Conservation (phyloP, 2,329 filamentous ascomycete species). For the Talaromyces sp. region DNA sequence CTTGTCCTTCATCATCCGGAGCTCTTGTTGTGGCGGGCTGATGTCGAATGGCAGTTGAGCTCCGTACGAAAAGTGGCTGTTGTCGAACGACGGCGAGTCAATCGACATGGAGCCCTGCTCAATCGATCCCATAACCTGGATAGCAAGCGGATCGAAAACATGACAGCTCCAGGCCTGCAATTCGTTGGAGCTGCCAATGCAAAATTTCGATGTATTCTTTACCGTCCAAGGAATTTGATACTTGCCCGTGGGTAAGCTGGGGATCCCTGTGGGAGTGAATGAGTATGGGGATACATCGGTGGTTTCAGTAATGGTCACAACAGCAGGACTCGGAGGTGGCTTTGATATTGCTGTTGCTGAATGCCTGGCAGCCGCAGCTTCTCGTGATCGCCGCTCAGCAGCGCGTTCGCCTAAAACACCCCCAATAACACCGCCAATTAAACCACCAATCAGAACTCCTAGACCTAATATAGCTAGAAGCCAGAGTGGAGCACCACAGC, state of each 20-base stretch:
- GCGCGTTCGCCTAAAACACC: constrained; percentile 48
- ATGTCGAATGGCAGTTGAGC: constrained; percentile 54
- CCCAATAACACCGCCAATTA: constrained; percentile 52
- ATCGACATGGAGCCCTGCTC: constrained; percentile 32
- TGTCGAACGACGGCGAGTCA: constrained; percentile 32
- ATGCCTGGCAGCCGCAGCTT: constrained; percentile 8
- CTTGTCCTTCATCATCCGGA: constrained; percentile 55
- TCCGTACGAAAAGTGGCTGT: constrained; percentile 52
- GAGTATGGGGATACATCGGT: constrained; percentile 50
- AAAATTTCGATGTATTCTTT: constrained; percentile 46
- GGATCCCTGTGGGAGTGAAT: constrained; percentile 39
- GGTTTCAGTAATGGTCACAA: constrained; percentile 46
- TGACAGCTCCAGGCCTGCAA: constrained; percentile 50
- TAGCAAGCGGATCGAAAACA: constrained; percentile 27
- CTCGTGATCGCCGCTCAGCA: constrained; percentile 17
- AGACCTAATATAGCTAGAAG: constrained; percentile 44
- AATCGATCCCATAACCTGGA: constrained; percentile 25
- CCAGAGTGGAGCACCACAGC: constrained; percentile 51
- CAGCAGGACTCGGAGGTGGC: constrained; percentile 16
- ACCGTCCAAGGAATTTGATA: constrained; percentile 46
- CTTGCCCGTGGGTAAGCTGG: constrained; percentile 47
- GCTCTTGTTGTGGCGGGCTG: constrained; percentile 35
- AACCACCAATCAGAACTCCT: constrained; percentile 45
- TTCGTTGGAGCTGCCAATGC: constrained; percentile 39
- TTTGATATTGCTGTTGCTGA: constrained; percentile 3